phyloP scores from a whole-genome alignment of 768 basidiomycete genomes.

The Panaeolus cyanescens region DNA sequence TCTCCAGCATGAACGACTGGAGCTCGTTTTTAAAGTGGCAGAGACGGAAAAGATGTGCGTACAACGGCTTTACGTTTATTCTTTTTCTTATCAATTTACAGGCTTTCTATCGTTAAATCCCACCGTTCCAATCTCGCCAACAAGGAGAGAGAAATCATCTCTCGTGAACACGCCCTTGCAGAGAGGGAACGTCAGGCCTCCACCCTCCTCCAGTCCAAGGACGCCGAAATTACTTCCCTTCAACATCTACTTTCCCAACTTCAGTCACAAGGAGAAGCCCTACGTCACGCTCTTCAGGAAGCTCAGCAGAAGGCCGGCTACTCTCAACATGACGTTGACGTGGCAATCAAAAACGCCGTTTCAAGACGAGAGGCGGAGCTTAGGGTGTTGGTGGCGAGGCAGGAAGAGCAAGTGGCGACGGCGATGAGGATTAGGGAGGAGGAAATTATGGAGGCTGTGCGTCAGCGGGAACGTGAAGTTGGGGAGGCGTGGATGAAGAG shows the following conservation, averaged over 20 bases:
- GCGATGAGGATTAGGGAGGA: slow-evolving; percentile 69
- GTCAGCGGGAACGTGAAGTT: slow-evolving; percentile 63
- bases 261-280: slow-evolving; percentile 18
- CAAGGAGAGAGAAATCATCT: slow-evolving; percentile 65
- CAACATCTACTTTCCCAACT: slow-evolving; percentile 47
- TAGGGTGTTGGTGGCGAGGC: slow-evolving; percentile 59
- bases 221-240: slow-evolving; percentile 55
- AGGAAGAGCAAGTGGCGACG: slow-evolving; percentile 69
- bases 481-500: slow-evolving; percentile 56
- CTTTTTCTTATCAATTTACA: slow-evolving; percentile 23
- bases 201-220: slow-evolving; percentile 53
- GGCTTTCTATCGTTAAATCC: slow-evolving; percentile 64
- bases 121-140: slow-evolving; percentile 57
- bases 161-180: slow-evolving; percentile 54
- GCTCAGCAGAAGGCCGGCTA: slow-evolving; percentile 19
- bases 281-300: not conserved
- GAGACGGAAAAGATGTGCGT: slow-evolving; percentile 81
- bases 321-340: slow-evolving; percentile 41
- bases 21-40: slow-evolving; percentile 67
- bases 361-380: slow-evolving; percentile 69
- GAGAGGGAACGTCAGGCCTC: slow-evolving; percentile 58
- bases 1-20: slow-evolving; percentile 76
- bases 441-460: slow-evolving; percentile 70
- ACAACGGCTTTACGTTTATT: not conserved
- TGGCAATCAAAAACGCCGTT: slow-evolving; percentile 58